Conservation (phyloP, 495 filamentous ascomycete genomes). For the Annulohypoxylon moriforme region DNA sequence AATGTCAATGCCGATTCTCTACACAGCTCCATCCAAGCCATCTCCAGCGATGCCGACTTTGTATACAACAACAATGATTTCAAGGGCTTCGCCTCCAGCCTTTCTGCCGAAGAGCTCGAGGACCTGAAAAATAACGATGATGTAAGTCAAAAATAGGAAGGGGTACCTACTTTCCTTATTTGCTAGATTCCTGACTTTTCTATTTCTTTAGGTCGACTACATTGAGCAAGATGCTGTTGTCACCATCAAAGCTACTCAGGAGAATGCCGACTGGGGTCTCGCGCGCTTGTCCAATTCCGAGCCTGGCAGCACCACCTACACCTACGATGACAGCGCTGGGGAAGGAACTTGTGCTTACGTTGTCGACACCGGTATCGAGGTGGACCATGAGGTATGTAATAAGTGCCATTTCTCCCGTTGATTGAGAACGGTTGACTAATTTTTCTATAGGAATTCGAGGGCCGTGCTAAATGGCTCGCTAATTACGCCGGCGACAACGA, state of each 20-base stretch:
- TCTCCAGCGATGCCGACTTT: slow-evolving; percentile 51
- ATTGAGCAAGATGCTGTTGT: slow-evolving; percentile 63
- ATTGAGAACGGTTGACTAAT: slow-evolving; percentile 44
- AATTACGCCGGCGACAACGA: slow-evolving; percentile 50
- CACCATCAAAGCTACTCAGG: slow-evolving; percentile 58
- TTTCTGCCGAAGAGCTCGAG: slow-evolving; percentile 54
- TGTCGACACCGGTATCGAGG: slow-evolving; percentile 70
- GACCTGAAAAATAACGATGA: slow-evolving; percentile 54
- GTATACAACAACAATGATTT: slow-evolving; percentile 56
- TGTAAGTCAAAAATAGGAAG: slow-evolving; percentile 37
- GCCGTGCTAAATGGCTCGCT: slow-evolving; percentile 61
- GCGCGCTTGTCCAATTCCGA: slow-evolving; percentile 61
- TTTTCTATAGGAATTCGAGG: slow-evolving; percentile 62
- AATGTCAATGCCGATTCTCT: slow-evolving; percentile 45
- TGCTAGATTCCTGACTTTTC: slow-evolving; percentile 4
- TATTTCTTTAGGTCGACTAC: slow-evolving; percentile 57
- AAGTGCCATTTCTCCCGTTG: slow-evolving; percentile 56
- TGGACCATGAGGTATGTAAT: slow-evolving; percentile 63
- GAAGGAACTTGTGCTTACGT: slow-evolving; percentile 69
- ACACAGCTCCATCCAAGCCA: slow-evolving; percentile 48
- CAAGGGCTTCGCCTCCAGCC: slow-evolving; percentile 56
- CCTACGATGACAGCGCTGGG: slow-evolving; percentile 67
- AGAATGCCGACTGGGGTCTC: slow-evolving; percentile 66
- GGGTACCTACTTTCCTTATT: neutral
- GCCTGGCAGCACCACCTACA: slow-evolving; percentile 58